Evolutionary conservation across 345 rosid species (phyloP).

Genomic region (Pistacia integerrima): DNA sequence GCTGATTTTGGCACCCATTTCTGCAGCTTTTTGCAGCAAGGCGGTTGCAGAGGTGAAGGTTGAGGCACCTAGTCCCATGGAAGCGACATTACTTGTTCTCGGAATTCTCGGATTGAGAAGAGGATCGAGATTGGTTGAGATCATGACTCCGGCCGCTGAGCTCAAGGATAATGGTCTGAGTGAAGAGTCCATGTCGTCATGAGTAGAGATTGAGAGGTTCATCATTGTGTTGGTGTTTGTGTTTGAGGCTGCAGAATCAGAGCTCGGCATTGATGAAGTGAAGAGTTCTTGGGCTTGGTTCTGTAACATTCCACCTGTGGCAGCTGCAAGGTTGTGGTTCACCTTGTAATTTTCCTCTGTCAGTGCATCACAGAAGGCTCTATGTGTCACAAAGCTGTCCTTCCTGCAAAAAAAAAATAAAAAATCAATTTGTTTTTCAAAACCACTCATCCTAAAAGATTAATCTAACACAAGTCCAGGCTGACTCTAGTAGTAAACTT

Average conservation of each 20-base stretch:
- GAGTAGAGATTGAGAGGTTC: conserved; percentile 28
- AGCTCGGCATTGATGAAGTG: conserved; percentile 37
- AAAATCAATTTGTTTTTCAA: neutral
- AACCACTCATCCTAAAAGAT: too few relatives aligned
- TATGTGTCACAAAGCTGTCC: conserved; percentile 64
- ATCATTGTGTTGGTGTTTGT: conserved; percentile 30
- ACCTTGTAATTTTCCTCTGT: conserved; percentile 50
- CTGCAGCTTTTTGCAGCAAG: conserved; percentile 57
- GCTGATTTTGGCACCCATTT: conserved; percentile 61
- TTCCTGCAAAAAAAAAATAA: conserved; percentile 33
- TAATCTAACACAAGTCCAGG: too few relatives aligned
- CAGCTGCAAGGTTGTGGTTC: conserved; percentile 32
- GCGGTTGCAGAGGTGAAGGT: conserved; percentile 59
- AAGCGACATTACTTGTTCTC: conserved; percentile 16
- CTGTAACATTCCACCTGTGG: conserved; percentile 29
- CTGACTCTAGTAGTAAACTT: too few relatives aligned
- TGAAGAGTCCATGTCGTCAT: conserved; percentile 30
- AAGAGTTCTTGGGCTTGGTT: conserved; percentile 37
- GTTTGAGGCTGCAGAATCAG: conserved; percentile 34
- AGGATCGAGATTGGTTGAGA: conserved; percentile 30
- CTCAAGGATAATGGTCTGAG: conserved; percentile 35
- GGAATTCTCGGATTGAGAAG: conserved; percentile 31
- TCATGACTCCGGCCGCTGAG: conserved; percentile 37
- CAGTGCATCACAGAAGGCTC: conserved; percentile 64
- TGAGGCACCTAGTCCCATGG: conserved; percentile 25